These are phyloP conservation scores for Phyllosticta citrichinensis DNA, from an alignment of 2,329 filamentous ascomycete genomes.

Conservation along the genomic window DNA sequence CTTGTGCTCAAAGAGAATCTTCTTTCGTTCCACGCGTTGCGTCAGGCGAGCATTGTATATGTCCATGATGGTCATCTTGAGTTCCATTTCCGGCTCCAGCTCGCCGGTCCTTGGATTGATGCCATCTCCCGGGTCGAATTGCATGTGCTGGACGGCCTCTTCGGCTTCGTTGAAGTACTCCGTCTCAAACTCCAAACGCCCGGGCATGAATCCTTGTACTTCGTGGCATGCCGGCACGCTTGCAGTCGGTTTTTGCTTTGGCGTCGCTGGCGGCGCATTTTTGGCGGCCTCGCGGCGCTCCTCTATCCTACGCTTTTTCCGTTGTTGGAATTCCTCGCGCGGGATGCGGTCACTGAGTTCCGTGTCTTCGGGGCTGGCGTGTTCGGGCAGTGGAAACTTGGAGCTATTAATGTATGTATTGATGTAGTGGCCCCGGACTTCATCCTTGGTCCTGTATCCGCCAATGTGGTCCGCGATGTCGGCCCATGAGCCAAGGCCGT, in stretches of 20 bases:
- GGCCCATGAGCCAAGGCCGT: slow-evolving; percentile 92
- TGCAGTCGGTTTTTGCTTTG: slow-evolving; percentile 91
- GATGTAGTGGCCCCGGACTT: slow-evolving; percentile 91
- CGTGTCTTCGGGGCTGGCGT: slow-evolving; percentile 74
- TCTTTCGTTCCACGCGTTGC: slow-evolving; percentile 85
- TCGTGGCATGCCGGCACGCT: slow-evolving; percentile 95
- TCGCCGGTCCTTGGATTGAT: slow-evolving; percentile 75
- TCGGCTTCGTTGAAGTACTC: slow-evolving; percentile 97
- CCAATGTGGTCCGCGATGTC: slow-evolving; percentile 98
- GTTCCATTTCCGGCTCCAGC: slow-evolving; percentile 88
- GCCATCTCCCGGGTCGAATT: slow-evolving; percentile 93
- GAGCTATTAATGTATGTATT: slow-evolving; percentile 75
- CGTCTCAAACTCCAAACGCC: slow-evolving; percentile 91
- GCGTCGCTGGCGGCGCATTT: slow-evolving; percentile 69
- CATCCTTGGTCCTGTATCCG: slow-evolving; percentile 86
- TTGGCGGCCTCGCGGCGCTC: slow-evolving; percentile 80
- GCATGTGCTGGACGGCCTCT: slow-evolving; percentile 96
- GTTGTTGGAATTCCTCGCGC: slow-evolving; percentile 82
- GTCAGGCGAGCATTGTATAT: slow-evolving; percentile 93
- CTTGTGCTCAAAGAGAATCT: slow-evolving; percentile 91
- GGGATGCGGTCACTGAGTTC: slow-evolving; percentile 70
- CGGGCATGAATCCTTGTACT: slow-evolving; percentile 97
- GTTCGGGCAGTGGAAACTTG: slow-evolving; percentile 75
- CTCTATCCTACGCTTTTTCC: slow-evolving; percentile 90
- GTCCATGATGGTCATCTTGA: slow-evolving; percentile 96